Conservation (phyloP, 441 rosid genomes). For the Mallotus japonicus region DNA sequence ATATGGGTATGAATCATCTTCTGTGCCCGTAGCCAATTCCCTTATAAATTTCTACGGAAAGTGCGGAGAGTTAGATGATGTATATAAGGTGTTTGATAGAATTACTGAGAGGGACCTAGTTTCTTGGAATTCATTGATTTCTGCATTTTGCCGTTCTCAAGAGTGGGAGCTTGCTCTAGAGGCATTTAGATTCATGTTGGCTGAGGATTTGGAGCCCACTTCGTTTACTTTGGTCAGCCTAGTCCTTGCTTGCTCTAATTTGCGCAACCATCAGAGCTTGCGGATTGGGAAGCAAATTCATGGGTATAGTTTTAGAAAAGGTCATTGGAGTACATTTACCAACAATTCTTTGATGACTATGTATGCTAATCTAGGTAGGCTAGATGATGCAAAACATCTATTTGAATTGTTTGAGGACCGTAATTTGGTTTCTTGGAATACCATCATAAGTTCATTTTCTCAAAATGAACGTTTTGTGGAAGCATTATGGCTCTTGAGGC, state of each 20-base stretch:
- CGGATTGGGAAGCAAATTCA: slow-evolving; percentile 76
- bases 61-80: slow-evolving; percentile 55
- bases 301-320: slow-evolving; percentile 55
- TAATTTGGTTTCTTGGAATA: slow-evolving; percentile 86
- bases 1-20: slow-evolving; percentile 51
- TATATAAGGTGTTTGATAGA: slow-evolving; percentile 65
- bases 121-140: slow-evolving; percentile 84
- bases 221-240: slow-evolving; percentile 83
- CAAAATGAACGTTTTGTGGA: slow-evolving; percentile 62
- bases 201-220: slow-evolving; percentile 56
- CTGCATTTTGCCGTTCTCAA: slow-evolving; percentile 57
- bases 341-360: slow-evolving; percentile 72
- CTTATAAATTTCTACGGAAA: slow-evolving; percentile 71
- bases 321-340: slow-evolving; percentile 54
- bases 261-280: slow-evolving; percentile 40
- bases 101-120: slow-evolving; percentile 71
- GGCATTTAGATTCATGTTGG: slow-evolving; percentile 57
- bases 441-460: slow-evolving; percentile 61
- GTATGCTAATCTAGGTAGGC: slow-evolving; percentile 68
- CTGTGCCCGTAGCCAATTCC: slow-evolving; percentile 57
- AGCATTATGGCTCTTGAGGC: slow-evolving; percentile 47
- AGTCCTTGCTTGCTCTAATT: slow-evolving; percentile 69
- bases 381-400: slow-evolving; percentile 41
- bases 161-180: slow-evolving; percentile 74
- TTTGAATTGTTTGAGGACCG: slow-evolving; percentile 55